Percentiles rank a stretch among this genome's conserved stretches.
phyloP scores from a whole-genome alignment of 108 stramenopile genomes.

The Fragilariopsis cylindrus region DNA sequence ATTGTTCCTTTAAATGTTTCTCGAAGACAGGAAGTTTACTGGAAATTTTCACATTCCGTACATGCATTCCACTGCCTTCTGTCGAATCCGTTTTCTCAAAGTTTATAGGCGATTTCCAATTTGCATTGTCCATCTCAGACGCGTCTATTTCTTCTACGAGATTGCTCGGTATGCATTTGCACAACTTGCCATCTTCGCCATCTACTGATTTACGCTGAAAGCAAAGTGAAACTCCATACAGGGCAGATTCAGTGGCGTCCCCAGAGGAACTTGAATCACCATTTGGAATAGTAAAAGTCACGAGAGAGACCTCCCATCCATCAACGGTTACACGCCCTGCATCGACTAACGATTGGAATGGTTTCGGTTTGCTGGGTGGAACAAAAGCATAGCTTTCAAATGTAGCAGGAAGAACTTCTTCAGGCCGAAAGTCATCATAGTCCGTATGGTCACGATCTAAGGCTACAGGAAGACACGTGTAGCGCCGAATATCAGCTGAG shows the following conservation, averaged over 20 bases:
- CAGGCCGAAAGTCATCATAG: constrained; percentile 20
- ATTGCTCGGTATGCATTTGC: constrained; percentile 5
- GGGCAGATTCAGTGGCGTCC: constrained; percentile 41
- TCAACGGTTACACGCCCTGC: constrained; percentile 38
- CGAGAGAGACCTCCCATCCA: constrained; percentile 82
- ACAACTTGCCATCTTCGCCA: neutral
- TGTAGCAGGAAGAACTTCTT: constrained; percentile 55
- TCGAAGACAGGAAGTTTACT: constrained; percentile 49
- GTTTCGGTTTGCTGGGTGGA: constrained; percentile 46
- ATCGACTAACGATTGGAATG: constrained; percentile 33
- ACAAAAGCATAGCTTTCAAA: constrained; percentile 75
- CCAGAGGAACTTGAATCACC: constrained; percentile 41
- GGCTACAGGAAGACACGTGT: constrained; percentile 48
- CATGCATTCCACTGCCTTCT: constrained; percentile 16
- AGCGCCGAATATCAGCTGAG: constrained; percentile 52
- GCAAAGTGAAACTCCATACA: constrained; percentile 80
- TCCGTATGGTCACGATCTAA: constrained; percentile 25
- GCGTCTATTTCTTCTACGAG: neutral
- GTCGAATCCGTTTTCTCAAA: constrained; percentile 15
- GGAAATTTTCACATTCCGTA: constrained; percentile 49
- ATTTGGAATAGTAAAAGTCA: constrained; percentile 71
- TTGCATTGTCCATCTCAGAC: neutral
- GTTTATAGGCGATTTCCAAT: constrained; percentile 47
- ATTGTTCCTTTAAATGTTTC: constrained; percentile 37
- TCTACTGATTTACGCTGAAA: constrained; percentile 26